A percentile compares a stretch with the other conserved stretches of the same genome.
Evolutionary conservation across 2,329 filamentous ascomycete genomes (phyloP).

Genomic region (Paraphoma sp.): DNA sequence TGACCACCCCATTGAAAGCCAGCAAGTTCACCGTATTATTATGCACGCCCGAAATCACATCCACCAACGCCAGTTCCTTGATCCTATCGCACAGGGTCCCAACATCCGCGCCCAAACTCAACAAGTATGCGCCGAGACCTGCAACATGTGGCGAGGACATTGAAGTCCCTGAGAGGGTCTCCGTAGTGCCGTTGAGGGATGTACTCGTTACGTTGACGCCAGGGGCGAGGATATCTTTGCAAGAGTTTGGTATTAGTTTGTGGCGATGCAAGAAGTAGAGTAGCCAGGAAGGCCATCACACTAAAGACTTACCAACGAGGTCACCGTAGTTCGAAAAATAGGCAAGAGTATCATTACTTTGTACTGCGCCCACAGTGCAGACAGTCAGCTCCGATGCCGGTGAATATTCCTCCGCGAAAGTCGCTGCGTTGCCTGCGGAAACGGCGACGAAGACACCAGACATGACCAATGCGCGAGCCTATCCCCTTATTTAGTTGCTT

Average conservation of each 20-base stretch:
- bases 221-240: slow-evolving; percentile 44
- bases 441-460: slow-evolving; percentile 47
- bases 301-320: slow-evolving; percentile 20
- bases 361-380: slow-evolving; percentile 48
- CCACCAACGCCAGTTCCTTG: slow-evolving; percentile 47
- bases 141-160: slow-evolving; percentile 75
- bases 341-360: slow-evolving; percentile 36
- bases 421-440: slow-evolving; percentile 46
- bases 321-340: slow-evolving; percentile 46
- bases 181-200: slow-evolving; percentile 48
- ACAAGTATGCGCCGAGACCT: slow-evolving; percentile 72
- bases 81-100: slow-evolving; percentile 56
- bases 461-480: slow-evolving; percentile 40
- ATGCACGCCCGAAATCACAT: slow-evolving; percentile 47
- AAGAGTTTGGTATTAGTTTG: background rate
- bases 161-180: slow-evolving; percentile 64
- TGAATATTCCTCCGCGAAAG: slow-evolving; percentile 32
- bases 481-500: no score
- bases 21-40: slow-evolving; percentile 56
- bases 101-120: slow-evolving; percentile 53
- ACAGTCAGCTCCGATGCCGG: slow-evolving; percentile 45
- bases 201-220: slow-evolving; percentile 54
- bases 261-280: no score
- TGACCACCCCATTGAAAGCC: slow-evolving; percentile 56
- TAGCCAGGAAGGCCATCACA: background rate